Percentiles rank a stretch among this genome's conserved stretches.
Conservation (phyloP, 2,329 filamentous ascomycete genomes). For the Colletotrichum sp. region DNA sequence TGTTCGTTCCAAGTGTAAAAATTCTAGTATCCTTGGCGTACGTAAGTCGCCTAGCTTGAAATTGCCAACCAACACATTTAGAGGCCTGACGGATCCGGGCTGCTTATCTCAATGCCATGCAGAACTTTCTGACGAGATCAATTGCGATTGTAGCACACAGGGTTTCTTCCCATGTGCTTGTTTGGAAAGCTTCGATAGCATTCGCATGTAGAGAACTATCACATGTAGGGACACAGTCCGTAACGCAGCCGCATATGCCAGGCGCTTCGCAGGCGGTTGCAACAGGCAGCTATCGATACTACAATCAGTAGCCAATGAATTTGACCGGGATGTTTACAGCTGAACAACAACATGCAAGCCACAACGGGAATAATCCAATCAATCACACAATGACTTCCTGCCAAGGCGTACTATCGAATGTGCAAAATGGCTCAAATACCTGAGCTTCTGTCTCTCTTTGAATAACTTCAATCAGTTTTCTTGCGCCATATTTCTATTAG, state of each 20-base stretch:
- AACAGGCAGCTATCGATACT: neutral
- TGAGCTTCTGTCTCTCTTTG: rapidly evolving
- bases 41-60: neutral
- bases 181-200: neutral
- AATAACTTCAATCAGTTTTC: rapidly evolving
- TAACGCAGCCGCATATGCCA: neutral
- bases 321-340: neutral
- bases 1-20: neutral
- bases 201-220: rapidly evolving
- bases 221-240: neutral
- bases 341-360: neutral
- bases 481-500: rapidly evolving
- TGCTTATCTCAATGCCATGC: neutral
- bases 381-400: neutral
- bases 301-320: neutral
- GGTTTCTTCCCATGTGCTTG: neutral
- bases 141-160: rapidly evolving
- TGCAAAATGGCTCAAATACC: neutral
- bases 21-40: neutral
- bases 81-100: rapidly evolving
- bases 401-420: neutral
- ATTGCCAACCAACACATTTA: neutral
- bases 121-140: neutral
- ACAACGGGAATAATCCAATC: neutral
- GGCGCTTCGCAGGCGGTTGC: neutral